Evolutionary conservation across 805 yeast genomes (phyloP).

Genomic region (Suhomyces sp.): DNA sequence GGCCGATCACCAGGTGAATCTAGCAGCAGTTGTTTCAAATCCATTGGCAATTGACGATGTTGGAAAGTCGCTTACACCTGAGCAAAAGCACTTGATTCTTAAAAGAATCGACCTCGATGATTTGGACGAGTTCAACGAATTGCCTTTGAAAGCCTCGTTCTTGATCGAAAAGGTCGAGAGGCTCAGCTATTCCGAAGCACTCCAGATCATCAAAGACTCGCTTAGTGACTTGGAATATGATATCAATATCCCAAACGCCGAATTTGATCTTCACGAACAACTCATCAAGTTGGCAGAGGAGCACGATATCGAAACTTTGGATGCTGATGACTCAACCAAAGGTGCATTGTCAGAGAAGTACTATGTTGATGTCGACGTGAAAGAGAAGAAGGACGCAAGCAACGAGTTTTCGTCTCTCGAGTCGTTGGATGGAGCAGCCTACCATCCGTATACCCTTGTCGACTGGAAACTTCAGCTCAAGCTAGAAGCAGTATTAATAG

Average conservation of each 20-base stretch:
- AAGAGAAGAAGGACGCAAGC: not conserved
- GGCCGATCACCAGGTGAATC: conserved; percentile 12
- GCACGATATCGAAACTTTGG: not conserved
- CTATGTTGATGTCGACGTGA: not conserved
- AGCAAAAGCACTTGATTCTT: conserved; percentile 25
- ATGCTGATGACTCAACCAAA: not conserved
- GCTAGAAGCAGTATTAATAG: conserved; percentile 37
- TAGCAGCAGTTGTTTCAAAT: conserved; percentile 17
- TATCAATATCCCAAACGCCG: conserved; percentile 42
- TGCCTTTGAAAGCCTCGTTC: conserved; percentile 32
- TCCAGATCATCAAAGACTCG: conserved; percentile 37
- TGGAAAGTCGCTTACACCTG: conserved; percentile 20
- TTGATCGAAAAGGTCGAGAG: conserved; percentile 39
- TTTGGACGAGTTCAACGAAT: conserved; percentile 23
- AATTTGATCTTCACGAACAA: conserved; percentile 29
- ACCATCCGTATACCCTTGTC: conserved; percentile 1
- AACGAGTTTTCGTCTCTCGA: not conserved
- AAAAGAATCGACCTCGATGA: conserved; percentile 23
- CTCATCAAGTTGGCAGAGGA: conserved; percentile 8
- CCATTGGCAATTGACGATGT: conserved; percentile 24
- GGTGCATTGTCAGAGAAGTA: not conserved
- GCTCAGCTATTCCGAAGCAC: conserved; percentile 36
- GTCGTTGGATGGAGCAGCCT: not conserved
- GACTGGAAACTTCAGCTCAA: conserved; percentile 37
- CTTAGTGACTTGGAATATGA: conserved; percentile 44